phyloP scores from a whole-genome alignment of 441 rosid genomes.

The Populus hybrid region DNA sequence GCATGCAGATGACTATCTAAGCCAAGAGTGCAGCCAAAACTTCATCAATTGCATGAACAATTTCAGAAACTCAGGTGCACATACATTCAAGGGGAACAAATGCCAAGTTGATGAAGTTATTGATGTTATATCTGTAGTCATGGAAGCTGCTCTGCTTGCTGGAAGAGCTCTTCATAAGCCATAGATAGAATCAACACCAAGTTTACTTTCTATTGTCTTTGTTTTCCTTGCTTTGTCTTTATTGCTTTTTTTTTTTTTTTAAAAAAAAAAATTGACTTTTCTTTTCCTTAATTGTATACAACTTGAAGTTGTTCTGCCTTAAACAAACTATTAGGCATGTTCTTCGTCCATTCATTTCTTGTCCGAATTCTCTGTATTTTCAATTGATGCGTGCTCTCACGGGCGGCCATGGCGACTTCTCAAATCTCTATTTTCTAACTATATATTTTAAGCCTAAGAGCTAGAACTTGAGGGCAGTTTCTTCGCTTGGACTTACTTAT shows the following conservation, averaged over 20 bases:
- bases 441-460: too few species aligned
- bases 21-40: constrained; percentile 81
- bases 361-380: background rate
- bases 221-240: too few species aligned
- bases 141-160: constrained; percentile 87
- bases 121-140: constrained; percentile 53
- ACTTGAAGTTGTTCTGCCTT: background rate
- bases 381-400: background rate
- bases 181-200: constrained; percentile 11
- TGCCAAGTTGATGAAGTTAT: constrained; percentile 58
- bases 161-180: constrained; percentile 78
- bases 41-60: constrained; percentile 61
- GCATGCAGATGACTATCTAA: constrained; percentile 58
- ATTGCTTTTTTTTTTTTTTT: too few species aligned
- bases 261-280: background rate
- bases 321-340: background rate
- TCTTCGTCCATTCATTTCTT: background rate
- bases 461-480: background rate
- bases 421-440: background rate
- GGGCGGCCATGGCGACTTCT: background rate
- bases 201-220: background rate
- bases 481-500: too few species aligned
- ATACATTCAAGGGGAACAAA: constrained; percentile 62
- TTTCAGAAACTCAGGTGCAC: constrained; percentile 44
- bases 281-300: background rate